Percentiles rank a stretch among this genome's conserved stretches.
Evolutionary conservation across 1,284 basidiomycete genomes (phyloP).

Genomic region (Laetiporus sulphureus): DNA sequence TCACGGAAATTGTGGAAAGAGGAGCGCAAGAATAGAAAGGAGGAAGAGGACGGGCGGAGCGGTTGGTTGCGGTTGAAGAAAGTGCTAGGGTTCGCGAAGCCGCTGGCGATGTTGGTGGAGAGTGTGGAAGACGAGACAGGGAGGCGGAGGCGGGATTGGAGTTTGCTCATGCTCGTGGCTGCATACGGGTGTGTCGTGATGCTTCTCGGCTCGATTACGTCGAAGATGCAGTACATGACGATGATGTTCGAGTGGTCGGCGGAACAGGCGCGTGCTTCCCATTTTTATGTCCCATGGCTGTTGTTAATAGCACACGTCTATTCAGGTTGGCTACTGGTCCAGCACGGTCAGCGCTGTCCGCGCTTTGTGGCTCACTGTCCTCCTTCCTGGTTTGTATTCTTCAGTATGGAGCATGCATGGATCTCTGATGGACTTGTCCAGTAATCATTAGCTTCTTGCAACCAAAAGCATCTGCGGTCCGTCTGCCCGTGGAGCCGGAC

Average conservation of each 20-base stretch:
- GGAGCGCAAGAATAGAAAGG: slow-evolving; percentile 6
- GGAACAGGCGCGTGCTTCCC: slow-evolving; percentile 40
- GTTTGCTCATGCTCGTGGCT: slow-evolving; percentile 37
- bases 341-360: slow-evolving; percentile 54
- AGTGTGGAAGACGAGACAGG: slow-evolving; percentile 26
- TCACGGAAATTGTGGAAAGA: slow-evolving; percentile 27
- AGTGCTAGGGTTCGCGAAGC: slow-evolving; percentile 53
- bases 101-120: slow-evolving; percentile 63
- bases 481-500: slow-evolving; percentile 24
- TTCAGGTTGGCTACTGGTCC: slow-evolving; percentile 72
- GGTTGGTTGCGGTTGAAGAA: slow-evolving; percentile 24
- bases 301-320: neutral
- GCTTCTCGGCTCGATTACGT: slow-evolving; percentile 28
- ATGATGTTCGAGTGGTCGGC: slow-evolving; percentile 69
- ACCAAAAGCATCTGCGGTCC: slow-evolving; percentile 26
- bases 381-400: slow-evolving; percentile 56
- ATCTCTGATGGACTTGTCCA: slow-evolving; percentile 18
- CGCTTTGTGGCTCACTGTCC: slow-evolving; percentile 51
- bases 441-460: slow-evolving; percentile 42
- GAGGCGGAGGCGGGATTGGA: slow-evolving; percentile 58
- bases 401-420: slow-evolving; percentile 1
- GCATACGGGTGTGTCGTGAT: slow-evolving; percentile 50
- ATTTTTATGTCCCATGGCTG: neutral
- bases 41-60: neutral
- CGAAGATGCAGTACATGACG: slow-evolving; percentile 68